Percentiles rank a stretch among this genome's conserved stretches.
Conservation (phyloP, 2,329 filamentous ascomycete genomes). For the Exserohilum rostratum region DNA sequence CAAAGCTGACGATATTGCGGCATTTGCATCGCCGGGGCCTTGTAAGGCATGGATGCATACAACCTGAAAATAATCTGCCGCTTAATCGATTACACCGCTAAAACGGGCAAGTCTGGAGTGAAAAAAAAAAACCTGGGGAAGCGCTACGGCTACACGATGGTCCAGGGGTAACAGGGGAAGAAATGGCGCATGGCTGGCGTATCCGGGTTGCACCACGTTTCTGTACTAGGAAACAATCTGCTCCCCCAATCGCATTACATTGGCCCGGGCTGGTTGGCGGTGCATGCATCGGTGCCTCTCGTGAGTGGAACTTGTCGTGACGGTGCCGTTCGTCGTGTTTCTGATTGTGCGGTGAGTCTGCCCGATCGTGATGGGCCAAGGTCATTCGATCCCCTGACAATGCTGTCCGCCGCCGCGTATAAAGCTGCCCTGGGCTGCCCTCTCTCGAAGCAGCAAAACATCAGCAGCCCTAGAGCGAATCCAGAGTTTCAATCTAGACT, state of each 20-base stretch:
- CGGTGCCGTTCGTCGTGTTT: slow-evolving; percentile 36
- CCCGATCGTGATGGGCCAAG: slow-evolving; percentile 24
- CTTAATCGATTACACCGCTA: slow-evolving; percentile 30
- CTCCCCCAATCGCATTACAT: slow-evolving; percentile 35
- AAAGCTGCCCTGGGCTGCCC: slow-evolving; percentile 37
- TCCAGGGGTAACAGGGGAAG: slow-evolving; percentile 18
- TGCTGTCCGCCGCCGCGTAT: slow-evolving; percentile 24
- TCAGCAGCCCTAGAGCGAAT: slow-evolving; percentile 31
- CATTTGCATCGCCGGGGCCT: slow-evolving; percentile 21
- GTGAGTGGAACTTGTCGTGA: slow-evolving; percentile 36
- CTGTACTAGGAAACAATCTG: slow-evolving; percentile 32
- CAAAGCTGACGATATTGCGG: slow-evolving; percentile 14
- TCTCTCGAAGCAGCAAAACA: slow-evolving; percentile 34
- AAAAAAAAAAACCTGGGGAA: slow-evolving; percentile 33
- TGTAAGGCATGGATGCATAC: slow-evolving; percentile 22
- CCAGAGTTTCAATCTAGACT: slow-evolving; percentile 27
- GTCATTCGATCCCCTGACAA: slow-evolving; percentile 14
- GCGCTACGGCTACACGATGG: slow-evolving; percentile 13
- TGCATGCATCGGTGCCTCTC: slow-evolving; percentile 38
- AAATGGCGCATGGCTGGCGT: slow-evolving; percentile 30
- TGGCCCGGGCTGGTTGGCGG: slow-evolving; percentile 38
- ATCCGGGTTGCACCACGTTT: slow-evolving; percentile 27
- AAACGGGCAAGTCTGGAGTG: slow-evolving; percentile 19
- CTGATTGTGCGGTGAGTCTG: slow-evolving; percentile 40
- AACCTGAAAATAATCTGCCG: slow-evolving; percentile 25